Base-by-base conservation (phyloP, 2,329 filamentous ascomycete genomes). In the Pseudogymnoascus sp. region DNA sequence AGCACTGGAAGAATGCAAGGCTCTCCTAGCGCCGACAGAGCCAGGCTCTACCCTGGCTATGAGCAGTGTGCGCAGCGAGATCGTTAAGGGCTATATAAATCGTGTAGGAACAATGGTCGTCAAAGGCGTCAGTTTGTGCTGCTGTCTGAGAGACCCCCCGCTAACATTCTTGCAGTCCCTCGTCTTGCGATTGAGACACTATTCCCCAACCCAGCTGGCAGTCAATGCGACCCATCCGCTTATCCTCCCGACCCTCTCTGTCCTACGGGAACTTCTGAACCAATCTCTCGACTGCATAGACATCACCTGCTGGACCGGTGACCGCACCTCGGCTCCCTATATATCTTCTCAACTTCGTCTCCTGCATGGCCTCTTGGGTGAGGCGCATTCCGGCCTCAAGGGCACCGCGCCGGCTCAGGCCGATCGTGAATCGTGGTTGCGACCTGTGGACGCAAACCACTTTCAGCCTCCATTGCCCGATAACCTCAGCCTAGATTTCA, bases 11-110 rank as follows among this genome's bases (percentile, higher is more conserved):
- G 92, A 97, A 76, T 97, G 92, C 77, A 91, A 92, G 69, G 86
- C 88, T 16, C 83, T 97, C 23, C 85, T 99, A 31, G 89, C 91
- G 6, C 92, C 93, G 1, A 83, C 88, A 66, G 91, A 96, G 72
- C 87, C 88, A 0, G 92, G 92, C 7, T 92, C 88, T 69, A 99
- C 93, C 0, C 84, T 99, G 28, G 92, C 94, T 31, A 82, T 99
- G 68, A 94, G 90, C 66, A 95, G 92, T 12, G 83, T 89, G 63
- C 85, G 92, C 63, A 93, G 91, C 63, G 94, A 99, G 77, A 86
- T 84, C 68, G 86, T 97, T 66, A 99, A 99, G 75, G 94, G 94
- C 16, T 90, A 91, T 70, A 85, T 97, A 65, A 97, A 93, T 1
- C 85, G 94, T 62, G 85, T 96, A 37, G 94, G 94, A 40, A 91